phyloP scores from a whole-genome alignment of 2,329 filamentous ascomycete genomes.

The Sclerotinia glacialis region DNA sequence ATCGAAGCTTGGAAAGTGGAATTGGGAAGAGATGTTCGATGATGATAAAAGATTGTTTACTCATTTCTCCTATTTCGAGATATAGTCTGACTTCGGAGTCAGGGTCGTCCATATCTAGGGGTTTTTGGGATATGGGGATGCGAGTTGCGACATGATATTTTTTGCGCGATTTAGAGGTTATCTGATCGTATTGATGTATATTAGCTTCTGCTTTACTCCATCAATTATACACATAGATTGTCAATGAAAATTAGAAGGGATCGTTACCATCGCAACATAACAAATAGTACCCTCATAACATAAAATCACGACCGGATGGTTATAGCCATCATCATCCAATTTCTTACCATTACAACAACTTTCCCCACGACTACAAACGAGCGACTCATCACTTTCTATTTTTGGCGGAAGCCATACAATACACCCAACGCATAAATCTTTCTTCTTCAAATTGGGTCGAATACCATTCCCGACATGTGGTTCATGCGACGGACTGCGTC shows the following conservation, averaged over 20 bases:
- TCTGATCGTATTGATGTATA: neutral
- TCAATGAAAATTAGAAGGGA: neutral
- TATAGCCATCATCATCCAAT: slow-evolving; percentile 4
- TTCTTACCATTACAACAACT: neutral
- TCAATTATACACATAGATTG: neutral
- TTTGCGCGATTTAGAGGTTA: neutral
- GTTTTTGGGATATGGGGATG: slow-evolving; percentile 4
- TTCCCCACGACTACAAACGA: neutral
- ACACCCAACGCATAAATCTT: neutral
- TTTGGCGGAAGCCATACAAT: slow-evolving; percentile 13
- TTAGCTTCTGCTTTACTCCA: neutral
- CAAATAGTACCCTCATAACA: neutral
- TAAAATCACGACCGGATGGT: slow-evolving; percentile 10
- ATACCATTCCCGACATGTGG: neutral
- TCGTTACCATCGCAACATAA: slow-evolving; percentile 3
- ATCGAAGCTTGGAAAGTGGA: neutral
- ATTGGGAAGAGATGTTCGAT: slow-evolving; percentile 3
- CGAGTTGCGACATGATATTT: neutral
- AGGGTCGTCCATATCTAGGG: neutral
- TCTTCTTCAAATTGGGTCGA: neutral
- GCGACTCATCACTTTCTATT: neutral
- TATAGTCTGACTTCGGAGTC: neutral
- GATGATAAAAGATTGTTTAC: neutral
- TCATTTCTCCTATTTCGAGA: neutral
- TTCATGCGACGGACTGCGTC: neutral